Base-by-base conservation (phyloP, 139 green algal species). In the Coccomyxa sp. region DNA sequence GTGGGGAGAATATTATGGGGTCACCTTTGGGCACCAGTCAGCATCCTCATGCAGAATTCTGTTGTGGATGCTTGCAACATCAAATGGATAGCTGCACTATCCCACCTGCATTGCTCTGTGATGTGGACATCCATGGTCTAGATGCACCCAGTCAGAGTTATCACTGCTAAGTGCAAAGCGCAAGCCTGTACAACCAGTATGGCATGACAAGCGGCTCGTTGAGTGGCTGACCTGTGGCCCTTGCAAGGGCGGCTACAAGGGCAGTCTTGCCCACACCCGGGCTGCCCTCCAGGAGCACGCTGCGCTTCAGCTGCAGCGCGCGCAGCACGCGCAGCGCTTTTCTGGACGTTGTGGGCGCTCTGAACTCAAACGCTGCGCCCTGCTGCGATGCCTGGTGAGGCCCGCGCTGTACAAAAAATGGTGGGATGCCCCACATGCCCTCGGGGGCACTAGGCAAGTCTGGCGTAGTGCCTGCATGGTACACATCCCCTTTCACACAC, bases 251-350 rank as follows among this genome's bases (percentile, higher is more conserved):
- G 0, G 92, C 82, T 2, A 99, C 85, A 39, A 99, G 86, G 18
- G 81, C 93, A 36, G 91, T 99, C 90, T 99, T 99, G 72, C 97
- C 97, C 16, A 99, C 97, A 2, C 97, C 97, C 0, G 97, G 97
- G 39, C 81, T 93, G 69, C 97, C 97, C 84, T 99, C 97, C 70
- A 99, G 81, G 36, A 99, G 85, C 33, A 99, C 89, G 37, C 96
- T 86, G 85, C 95, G 96, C 54, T 75, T 81, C 79, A 94, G 81
- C 84, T 94, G 87, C 89, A 99, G 85, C 2, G 95, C 95, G 12
- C 97, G 88, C 79, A 99, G 86, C 37, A 99, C 79, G 22, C 95
- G 89, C 82, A 96, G 90, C 2, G 89, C 92, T 76, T 99, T 99
- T 78, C 91, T 84, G 0, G 85, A 83, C 0, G 94, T 95, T 18